Percentiles rank a stretch among this genome's conserved stretches.
These are phyloP conservation scores for Daldinia eschscholtzii DNA, from an alignment of 2,329 filamentous ascomycete genomes.

Conservation along the genomic window DNA sequence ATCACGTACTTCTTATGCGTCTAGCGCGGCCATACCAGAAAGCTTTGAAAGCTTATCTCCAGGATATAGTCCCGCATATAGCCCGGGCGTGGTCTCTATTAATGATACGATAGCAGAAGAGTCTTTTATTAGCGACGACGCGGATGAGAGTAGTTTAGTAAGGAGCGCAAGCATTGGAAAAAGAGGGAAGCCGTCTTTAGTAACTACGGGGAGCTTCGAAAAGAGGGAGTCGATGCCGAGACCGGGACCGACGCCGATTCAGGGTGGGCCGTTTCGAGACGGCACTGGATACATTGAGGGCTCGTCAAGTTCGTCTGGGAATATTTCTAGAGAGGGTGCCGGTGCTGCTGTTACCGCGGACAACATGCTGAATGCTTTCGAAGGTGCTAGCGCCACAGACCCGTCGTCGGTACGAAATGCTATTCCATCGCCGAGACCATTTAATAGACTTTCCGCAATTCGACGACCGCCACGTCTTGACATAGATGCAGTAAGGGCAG, in stretches of 20 bases:
- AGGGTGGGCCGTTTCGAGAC: conserved; percentile 56
- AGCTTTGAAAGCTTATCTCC: conserved; percentile 70
- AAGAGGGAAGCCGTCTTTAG: conserved; percentile 68
- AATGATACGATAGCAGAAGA: conserved; percentile 64
- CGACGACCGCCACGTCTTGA: conserved; percentile 80
- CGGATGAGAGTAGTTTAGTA: conserved; percentile 69
- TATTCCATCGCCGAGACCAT: conserved; percentile 52
- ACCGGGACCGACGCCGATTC: conserved; percentile 56
- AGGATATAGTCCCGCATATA: conserved; percentile 58
- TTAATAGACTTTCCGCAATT: conserved; percentile 65
- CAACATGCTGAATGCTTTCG: conserved; percentile 64
- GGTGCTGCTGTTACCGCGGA: conserved; percentile 57
- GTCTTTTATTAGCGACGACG: conserved; percentile 60
- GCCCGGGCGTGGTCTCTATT: conserved; percentile 63
- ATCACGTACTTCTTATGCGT: conserved; percentile 75
- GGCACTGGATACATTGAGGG: conserved; percentile 63
- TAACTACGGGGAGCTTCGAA: conserved; percentile 59
- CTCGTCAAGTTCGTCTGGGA: conserved; percentile 62
- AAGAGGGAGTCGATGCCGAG: conserved; percentile 48
- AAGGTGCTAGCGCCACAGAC: conserved; percentile 62
- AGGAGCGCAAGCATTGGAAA: conserved; percentile 73
- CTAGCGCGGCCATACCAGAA: conserved; percentile 78
- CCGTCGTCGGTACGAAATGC: conserved; percentile 52
- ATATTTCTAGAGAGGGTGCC: conserved; percentile 49
- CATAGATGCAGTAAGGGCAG: conserved; percentile 83